A percentile compares a stretch with the other conserved stretches of the same genome.
These are phyloP conservation scores for Coemansia sp. DNA, from an alignment of 192 early-diverging fungal genomes.

Conservation along the genomic window DNA sequence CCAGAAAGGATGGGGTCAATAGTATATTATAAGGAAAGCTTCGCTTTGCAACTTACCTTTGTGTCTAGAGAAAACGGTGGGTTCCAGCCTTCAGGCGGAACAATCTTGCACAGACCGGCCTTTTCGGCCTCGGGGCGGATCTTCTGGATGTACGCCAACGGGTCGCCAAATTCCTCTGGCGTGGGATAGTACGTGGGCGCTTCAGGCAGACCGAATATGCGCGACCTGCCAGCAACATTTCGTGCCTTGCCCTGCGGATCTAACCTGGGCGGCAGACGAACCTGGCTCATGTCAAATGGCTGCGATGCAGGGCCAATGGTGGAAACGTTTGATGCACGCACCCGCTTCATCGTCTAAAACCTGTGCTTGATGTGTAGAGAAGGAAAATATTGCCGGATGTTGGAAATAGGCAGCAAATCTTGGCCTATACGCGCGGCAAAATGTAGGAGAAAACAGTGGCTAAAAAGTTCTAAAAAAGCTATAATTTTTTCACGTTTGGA, in stretches of 20 bases:
- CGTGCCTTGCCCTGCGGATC: slow-evolving; percentile 38
- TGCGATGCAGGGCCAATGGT: slow-evolving; percentile 1
- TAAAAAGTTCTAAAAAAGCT: not conserved
- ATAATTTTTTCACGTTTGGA: not conserved
- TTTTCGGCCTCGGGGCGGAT: slow-evolving; percentile 75
- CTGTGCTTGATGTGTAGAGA: not conserved
- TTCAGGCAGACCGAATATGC: slow-evolving; percentile 71
- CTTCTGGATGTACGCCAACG: slow-evolving; percentile 79
- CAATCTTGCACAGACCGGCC: slow-evolving; percentile 89
- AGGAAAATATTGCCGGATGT: not conserved
- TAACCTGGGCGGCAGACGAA: slow-evolving; percentile 22
- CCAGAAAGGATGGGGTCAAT: not conserved
- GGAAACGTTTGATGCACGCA: slow-evolving; percentile 33
- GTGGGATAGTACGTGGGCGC: slow-evolving; percentile 84
- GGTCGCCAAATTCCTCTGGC: slow-evolving; percentile 76
- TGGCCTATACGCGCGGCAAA: slow-evolving; percentile 3
- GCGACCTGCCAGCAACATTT: slow-evolving; percentile 24
- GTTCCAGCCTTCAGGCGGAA: slow-evolving; percentile 84
- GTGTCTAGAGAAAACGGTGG: slow-evolving; percentile 87
- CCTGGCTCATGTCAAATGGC: slow-evolving; percentile 34
- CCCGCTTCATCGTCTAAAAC: slow-evolving; percentile 36
- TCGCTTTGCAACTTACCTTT: slow-evolving; percentile 56
- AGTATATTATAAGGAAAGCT: not conserved
- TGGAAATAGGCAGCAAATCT: not conserved
- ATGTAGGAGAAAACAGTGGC: slow-evolving; percentile 4